These are phyloP conservation scores for Lipomyces oligophaga DNA, from an alignment of 805 yeast species.

Conservation along the genomic window DNA sequence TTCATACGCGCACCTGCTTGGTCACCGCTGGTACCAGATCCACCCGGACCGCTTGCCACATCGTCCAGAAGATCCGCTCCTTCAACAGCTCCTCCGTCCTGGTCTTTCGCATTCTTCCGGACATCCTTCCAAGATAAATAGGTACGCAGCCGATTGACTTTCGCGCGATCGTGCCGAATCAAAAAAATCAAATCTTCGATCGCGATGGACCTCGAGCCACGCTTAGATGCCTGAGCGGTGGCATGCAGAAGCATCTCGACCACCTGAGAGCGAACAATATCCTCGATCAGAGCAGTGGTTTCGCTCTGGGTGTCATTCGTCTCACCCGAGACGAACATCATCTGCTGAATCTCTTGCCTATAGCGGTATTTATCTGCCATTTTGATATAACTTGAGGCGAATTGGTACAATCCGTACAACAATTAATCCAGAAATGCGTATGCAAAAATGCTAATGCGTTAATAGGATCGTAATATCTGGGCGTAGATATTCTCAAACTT, in stretches of 20 bases:
- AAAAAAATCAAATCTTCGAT: slow-evolving; percentile 92
- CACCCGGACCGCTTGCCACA: slow-evolving; percentile 43
- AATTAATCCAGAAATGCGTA: no score
- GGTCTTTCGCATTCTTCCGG: slow-evolving; percentile 72
- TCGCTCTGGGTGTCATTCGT: slow-evolving; percentile 90
- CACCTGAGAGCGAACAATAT: slow-evolving; percentile 91
- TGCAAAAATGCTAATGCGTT: no score
- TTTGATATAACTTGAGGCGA: no score
- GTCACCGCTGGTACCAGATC: slow-evolving; percentile 37
- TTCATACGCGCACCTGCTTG: slow-evolving; percentile 46
- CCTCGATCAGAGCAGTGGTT: slow-evolving; percentile 89
- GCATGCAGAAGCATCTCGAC: slow-evolving; percentile 78
- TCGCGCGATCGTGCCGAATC: slow-evolving; percentile 89
- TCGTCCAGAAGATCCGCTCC: slow-evolving; percentile 53
- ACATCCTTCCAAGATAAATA: slow-evolving; percentile 96
- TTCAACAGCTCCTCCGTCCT: slow-evolving; percentile 52
- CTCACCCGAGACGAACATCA: slow-evolving; percentile 98
- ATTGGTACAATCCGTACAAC: no score
- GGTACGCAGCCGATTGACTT: slow-evolving; percentile 84
- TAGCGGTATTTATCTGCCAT: slow-evolving; percentile 41
- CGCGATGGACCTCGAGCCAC: slow-evolving; percentile 80
- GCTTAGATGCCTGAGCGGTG: slow-evolving; percentile 64
- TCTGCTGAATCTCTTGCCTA: slow-evolving; percentile 87
- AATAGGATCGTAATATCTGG: no score
- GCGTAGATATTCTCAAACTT: no score